Evolutionary conservation across 1,139 yeast species (phyloP).

Genomic region (Sugiyamaella japonica): DNA sequence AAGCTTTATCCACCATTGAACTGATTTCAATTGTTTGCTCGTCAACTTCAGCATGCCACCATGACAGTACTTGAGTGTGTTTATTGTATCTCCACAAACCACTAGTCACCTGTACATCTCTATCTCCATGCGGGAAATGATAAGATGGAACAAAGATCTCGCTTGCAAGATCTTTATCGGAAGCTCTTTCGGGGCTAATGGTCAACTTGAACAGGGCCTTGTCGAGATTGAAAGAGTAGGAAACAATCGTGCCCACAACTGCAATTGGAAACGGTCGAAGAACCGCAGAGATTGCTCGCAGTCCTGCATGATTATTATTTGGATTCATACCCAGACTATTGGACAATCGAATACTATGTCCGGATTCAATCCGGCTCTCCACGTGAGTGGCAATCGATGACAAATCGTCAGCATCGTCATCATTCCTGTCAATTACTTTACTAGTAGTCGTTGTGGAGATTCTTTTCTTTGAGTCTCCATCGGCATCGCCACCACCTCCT

Average conservation of each 20-base stretch:
- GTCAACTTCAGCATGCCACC: constrained; percentile 60
- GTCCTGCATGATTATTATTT: constrained; percentile 4
- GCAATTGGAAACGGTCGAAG: constrained; percentile 71
- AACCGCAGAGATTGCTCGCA: constrained; percentile 65
- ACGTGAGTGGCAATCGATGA: background rate
- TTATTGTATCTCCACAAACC: constrained; percentile 58
- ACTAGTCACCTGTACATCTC: constrained; percentile 48
- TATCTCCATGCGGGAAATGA: constrained; percentile 57
- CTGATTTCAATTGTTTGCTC: constrained; percentile 34
- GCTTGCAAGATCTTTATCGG: constrained; percentile 45
- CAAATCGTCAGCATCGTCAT: background rate
- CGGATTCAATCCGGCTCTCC: background rate
- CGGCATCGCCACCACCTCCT: background rate
- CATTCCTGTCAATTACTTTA: background rate
- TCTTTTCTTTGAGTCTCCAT: background rate
- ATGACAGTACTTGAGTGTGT: constrained; percentile 57
- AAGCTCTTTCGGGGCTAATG: constrained; percentile 37
- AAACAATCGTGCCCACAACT: constrained; percentile 52
- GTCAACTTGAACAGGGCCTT: constrained; percentile 50
- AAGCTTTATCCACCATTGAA: constrained; percentile 10
- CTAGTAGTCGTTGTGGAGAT: background rate
- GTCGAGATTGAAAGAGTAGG: constrained; percentile 57
- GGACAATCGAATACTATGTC: background rate
- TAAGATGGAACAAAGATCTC: constrained; percentile 64
- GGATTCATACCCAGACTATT: background rate